phyloP scores from a whole-genome alignment of 352 stramenopile genomes.

The Pythium oligandrum region DNA sequence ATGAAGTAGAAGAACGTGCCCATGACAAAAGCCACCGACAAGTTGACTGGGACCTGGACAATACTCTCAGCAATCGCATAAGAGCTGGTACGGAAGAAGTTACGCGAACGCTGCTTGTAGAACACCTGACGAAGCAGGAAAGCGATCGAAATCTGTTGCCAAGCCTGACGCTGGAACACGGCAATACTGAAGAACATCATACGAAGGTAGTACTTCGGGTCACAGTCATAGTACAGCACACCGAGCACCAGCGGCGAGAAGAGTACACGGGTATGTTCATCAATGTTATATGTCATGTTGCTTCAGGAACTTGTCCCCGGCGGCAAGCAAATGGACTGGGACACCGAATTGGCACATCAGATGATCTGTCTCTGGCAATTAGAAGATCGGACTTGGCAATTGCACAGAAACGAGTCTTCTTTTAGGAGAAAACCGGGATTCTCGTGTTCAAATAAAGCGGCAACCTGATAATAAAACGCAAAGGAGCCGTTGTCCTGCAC shows the following conservation, averaged over 20 bases:
- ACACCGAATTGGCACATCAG: no score
- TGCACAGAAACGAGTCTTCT: no score
- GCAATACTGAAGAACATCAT: conserved; percentile 72
- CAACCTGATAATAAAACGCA: no score
- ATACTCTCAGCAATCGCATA: conserved; percentile 71
- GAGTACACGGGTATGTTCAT: no score
- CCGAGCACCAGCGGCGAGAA: conserved; percentile 31
- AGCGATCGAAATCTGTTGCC: conserved; percentile 66
- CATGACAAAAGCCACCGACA: conserved; percentile 54
- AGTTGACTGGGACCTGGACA: conserved; percentile 54
- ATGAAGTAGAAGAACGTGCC: conserved; percentile 88
- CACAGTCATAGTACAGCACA: conserved; percentile 60
- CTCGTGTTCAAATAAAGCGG: no score
- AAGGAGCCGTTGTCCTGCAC: no score
- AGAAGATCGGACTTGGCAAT: no score
- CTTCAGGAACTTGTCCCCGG: no score
- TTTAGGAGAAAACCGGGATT: no score
- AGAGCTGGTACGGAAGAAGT: conserved; percentile 85
- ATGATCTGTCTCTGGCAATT: no score
- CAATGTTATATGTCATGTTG: no score
- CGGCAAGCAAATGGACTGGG: no score
- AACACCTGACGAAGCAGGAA: conserved; percentile 80
- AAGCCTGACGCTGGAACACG: conserved; percentile 67
- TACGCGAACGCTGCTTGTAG: conserved; percentile 86
- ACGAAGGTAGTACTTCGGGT: conserved; percentile 52